Conservation (phyloP, 805 yeast species). For the Ogataea wickerhamii region DNA sequence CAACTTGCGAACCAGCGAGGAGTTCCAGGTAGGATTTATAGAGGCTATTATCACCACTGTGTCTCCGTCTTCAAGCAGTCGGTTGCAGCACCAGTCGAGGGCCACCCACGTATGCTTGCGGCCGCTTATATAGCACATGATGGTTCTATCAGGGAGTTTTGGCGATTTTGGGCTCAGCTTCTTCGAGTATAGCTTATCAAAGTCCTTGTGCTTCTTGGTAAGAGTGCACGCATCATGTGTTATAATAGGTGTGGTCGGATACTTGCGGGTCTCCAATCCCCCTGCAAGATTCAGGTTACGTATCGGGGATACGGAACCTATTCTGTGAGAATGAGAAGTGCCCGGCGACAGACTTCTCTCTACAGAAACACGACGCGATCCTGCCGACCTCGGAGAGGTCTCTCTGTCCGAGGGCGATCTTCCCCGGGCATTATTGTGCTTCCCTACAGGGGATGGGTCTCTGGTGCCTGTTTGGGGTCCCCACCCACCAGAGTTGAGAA, state of each 20-base stretch:
- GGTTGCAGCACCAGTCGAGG: slow-evolving; percentile 61
- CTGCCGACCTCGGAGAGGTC: slow-evolving; percentile 13
- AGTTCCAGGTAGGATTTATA: slow-evolving; percentile 32
- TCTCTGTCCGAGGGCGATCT: slow-evolving; percentile 21
- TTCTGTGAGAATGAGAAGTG: slow-evolving; percentile 4
- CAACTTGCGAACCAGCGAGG: slow-evolving; percentile 22
- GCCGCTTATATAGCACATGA: slow-evolving; percentile 66
- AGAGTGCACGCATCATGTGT: slow-evolving; percentile 41
- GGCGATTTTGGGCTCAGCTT: slow-evolving; percentile 32
- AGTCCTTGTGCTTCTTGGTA: slow-evolving; percentile 45
- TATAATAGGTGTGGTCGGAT: slow-evolving; percentile 36
- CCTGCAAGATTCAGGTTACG: slow-evolving; percentile 9
- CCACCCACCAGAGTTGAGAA: slow-evolving; percentile 24
- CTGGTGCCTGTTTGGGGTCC: slow-evolving; percentile 17
- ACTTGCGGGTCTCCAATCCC: slow-evolving; percentile 17
- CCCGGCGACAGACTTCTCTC: slow-evolving; percentile 27
- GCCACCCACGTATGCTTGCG: slow-evolving; percentile 81
- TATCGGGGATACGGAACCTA: slow-evolving; percentile 23
- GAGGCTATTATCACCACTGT: slow-evolving; percentile 59
- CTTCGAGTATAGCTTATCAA: slow-evolving; percentile 43
- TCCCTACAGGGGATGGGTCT: slow-evolving; percentile 22
- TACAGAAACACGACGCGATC: slow-evolving; percentile 3
- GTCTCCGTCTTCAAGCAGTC: slow-evolving; percentile 61
- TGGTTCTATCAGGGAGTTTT: slow-evolving; percentile 46
- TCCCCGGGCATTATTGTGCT: slow-evolving; percentile 9